A percentile compares a stretch with the other conserved stretches of the same genome.
These are phyloP conservation scores for Microbotryum scabiosae DNA, from an alignment of 1,284 basidiomycete genomes.

Conservation along the genomic window DNA sequence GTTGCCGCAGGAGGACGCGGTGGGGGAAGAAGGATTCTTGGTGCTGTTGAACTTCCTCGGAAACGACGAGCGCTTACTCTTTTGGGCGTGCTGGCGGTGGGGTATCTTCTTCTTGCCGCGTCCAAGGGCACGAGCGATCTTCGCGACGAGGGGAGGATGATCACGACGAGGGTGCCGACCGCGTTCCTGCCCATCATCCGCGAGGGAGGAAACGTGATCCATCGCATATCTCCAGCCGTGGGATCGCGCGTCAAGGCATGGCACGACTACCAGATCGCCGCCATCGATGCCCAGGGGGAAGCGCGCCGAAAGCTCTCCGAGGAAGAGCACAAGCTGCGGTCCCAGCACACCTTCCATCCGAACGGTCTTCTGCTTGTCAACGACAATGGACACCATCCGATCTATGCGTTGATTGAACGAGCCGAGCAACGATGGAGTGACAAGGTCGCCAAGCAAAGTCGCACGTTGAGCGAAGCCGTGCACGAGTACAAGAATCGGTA, in stretches of 20 bases:
- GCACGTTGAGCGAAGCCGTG: slow-evolving; percentile 63
- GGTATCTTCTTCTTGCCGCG: too few species aligned
- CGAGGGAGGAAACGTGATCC: slow-evolving; percentile 16
- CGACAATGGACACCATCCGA: slow-evolving; percentile 32
- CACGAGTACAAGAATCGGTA: slow-evolving; percentile 71
- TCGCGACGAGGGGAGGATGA: too few species aligned
- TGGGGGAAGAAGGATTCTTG: too few species aligned
- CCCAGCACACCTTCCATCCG: slow-evolving; percentile 27
- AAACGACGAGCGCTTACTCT: too few species aligned
- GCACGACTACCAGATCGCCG: slow-evolving; percentile 24
- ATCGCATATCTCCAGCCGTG: slow-evolving; percentile 21
- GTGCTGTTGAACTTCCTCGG: too few species aligned
- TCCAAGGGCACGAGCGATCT: too few species aligned
- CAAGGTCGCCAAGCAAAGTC: slow-evolving; percentile 65
- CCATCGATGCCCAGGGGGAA: not conserved
- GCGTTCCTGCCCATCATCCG: slow-evolving; percentile 27
- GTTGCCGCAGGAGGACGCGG: too few species aligned
- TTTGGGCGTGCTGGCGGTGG: too few species aligned
- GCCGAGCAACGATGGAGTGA: slow-evolving; percentile 59
- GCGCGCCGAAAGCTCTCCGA: slow-evolving; percentile 23
- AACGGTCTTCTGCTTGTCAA: slow-evolving; percentile 30
- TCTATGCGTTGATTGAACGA: slow-evolving; percentile 57
- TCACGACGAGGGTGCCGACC: not conserved
- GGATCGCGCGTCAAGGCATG: slow-evolving; percentile 22
- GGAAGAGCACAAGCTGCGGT: slow-evolving; percentile 19